These are phyloP conservation scores for Penicillium fimorum DNA, from an alignment of 495 filamentous ascomycete genomes.

Conservation along the genomic window DNA sequence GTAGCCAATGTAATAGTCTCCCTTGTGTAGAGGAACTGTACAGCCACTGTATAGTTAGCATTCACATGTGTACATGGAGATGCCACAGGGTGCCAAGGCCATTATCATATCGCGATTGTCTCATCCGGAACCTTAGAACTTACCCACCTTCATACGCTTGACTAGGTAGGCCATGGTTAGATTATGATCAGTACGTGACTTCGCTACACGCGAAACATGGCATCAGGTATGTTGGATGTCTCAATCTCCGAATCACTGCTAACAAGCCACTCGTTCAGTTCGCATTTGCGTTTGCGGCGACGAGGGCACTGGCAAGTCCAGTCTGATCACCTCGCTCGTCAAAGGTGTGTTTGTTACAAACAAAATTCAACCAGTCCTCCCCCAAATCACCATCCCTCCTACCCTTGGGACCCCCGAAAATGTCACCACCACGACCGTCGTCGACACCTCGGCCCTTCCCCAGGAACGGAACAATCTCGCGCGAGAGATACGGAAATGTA, in stretches of 20 bases:
- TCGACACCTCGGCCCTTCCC: slow-evolving; percentile 93
- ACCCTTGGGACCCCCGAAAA: slow-evolving; percentile 86
- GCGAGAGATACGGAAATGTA: slow-evolving; percentile 92
- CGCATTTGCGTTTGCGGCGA: slow-evolving; percentile 96
- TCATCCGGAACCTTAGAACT: background rate
- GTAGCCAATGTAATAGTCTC: background rate
- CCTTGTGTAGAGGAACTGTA: background rate
- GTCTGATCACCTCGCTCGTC: slow-evolving; percentile 63
- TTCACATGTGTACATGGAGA: background rate
- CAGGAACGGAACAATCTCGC: slow-evolving; percentile 85
- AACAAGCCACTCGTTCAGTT: slow-evolving; percentile 48
- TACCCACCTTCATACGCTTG: background rate
- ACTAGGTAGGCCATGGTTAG: background rate
- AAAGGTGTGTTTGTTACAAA: slow-evolving; percentile 91
- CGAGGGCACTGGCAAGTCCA: slow-evolving; percentile 65
- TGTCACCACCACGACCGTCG: slow-evolving; percentile 91
- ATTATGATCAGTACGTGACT: background rate
- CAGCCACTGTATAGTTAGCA: background rate
- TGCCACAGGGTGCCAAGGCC: slow-evolving; percentile 7
- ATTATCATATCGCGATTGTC: slow-evolving; percentile 9
- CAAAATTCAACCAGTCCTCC: slow-evolving; percentile 92
- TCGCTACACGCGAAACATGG: slow-evolving; percentile 24
- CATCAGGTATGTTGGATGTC: slow-evolving; percentile 31
- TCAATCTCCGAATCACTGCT: slow-evolving; percentile 13
- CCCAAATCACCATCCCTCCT: slow-evolving; percentile 89